Conservation (phyloP, 306 rosid species). For the Betula pendula region DNA sequence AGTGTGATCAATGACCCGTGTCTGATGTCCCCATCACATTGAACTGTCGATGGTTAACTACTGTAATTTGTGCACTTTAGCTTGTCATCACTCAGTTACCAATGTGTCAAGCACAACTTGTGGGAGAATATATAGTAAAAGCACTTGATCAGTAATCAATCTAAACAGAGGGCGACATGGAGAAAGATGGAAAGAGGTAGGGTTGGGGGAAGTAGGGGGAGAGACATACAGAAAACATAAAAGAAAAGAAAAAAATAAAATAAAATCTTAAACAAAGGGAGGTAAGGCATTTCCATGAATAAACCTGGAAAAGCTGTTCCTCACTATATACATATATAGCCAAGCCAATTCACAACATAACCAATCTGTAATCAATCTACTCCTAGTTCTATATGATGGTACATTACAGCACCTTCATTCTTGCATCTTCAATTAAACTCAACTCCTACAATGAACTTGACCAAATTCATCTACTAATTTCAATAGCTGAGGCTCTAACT, state of each 20-base stretch:
- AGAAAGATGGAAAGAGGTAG: too few species aligned
- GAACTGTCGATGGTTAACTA: not conserved
- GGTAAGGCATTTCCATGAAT: not conserved
- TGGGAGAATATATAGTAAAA: not conserved
- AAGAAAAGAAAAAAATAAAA: too few species aligned
- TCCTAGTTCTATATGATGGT: not conserved
- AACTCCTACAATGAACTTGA: not conserved
- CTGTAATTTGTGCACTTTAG: not conserved
- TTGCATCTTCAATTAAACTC: not conserved
- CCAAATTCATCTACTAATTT: constrained; percentile 1
- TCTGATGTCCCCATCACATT: too few species aligned
- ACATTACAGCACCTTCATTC: not conserved
- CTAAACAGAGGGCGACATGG: too few species aligned
- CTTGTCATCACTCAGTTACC: not conserved
- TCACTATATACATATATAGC: not conserved
- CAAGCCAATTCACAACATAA: not conserved
- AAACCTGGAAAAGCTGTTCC: not conserved
- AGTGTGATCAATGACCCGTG: too few species aligned
- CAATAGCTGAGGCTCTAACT: not conserved
- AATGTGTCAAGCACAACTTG: not conserved
- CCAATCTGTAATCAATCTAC: not conserved
- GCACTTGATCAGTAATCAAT: not conserved
- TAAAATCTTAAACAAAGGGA: not conserved
- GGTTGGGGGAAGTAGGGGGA: too few species aligned
- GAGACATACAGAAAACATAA: too few species aligned